Conservation (phyloP, 768 basidiomycete genomes). For the Clavulina sp. region DNA sequence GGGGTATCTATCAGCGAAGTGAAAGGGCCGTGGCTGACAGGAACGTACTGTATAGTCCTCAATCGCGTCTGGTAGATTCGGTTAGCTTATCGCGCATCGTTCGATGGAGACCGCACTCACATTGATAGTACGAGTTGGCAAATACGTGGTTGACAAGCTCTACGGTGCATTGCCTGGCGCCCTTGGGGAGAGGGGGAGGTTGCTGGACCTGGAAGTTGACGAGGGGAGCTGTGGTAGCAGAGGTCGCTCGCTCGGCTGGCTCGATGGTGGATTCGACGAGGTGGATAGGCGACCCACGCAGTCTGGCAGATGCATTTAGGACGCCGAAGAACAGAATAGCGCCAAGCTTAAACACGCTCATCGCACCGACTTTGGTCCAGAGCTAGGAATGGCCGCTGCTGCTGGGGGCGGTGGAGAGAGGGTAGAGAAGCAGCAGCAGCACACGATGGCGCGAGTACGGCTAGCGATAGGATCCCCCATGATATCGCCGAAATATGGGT, state of each 20-base stretch:
- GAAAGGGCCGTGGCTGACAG: background rate
- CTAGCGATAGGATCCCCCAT: too few relatives aligned
- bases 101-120: background rate
- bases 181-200: constrained; percentile 47
- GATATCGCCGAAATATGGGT: too few relatives aligned
- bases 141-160: constrained; percentile 40
- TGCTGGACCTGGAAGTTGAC: constrained; percentile 57
- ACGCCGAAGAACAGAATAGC: too few relatives aligned
- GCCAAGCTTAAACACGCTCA: too few relatives aligned
- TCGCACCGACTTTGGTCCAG: too few relatives aligned
- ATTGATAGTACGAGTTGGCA: constrained; percentile 5
- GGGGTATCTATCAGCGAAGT: background rate
- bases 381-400: too few relatives aligned
- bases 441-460: too few relatives aligned
- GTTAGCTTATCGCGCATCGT: background rate
- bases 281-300: too few relatives aligned
- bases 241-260: background rate
- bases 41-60: background rate
- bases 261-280: too few relatives aligned
- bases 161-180: constrained; percentile 44
- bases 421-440: too few relatives aligned
- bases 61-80: background rate
- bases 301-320: too few relatives aligned
- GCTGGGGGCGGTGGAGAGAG: too few relatives aligned
- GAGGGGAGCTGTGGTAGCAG: constrained; percentile 13